Evolutionary conservation across 2,329 filamentous ascomycete genomes (phyloP).

Genomic region (Samsoniella hepiali): DNA sequence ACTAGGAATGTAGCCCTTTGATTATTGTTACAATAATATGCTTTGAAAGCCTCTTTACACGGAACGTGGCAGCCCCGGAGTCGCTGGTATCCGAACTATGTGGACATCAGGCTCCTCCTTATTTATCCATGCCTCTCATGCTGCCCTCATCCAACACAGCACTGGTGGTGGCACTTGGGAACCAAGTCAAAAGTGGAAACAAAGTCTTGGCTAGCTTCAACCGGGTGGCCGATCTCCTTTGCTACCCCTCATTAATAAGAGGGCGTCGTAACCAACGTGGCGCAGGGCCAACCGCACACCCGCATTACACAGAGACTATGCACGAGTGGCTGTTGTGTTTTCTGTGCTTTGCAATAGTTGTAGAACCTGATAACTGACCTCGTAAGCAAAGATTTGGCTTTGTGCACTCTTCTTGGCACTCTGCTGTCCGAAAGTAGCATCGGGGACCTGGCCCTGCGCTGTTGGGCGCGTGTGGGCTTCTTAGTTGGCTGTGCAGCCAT

Average conservation of each 20-base stretch:
- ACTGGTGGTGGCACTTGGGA: background rate
- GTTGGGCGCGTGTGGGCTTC: background rate
- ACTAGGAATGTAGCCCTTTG: no score
- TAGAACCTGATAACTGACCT: background rate
- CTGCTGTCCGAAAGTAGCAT: background rate
- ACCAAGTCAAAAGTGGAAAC: background rate
- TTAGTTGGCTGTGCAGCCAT: background rate
- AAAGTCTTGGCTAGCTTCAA: background rate
- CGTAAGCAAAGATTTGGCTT: no score
- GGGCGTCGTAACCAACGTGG: background rate
- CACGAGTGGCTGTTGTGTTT: background rate
- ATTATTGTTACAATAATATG: no score
- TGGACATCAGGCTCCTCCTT: background rate
- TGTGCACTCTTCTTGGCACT: background rate
- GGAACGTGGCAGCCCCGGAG: background rate
- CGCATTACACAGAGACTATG: slow-evolving; percentile 1
- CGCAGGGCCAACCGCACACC: background rate
- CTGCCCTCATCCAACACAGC: background rate
- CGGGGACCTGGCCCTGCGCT: background rate
- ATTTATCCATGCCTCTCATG: no score
- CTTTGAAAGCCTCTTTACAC: background rate
- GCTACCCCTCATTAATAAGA: background rate
- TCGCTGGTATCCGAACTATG: background rate
- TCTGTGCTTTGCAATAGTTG: background rate
- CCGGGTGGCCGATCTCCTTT: background rate